Evolutionary conservation across 305 asterid species (phyloP).

Genomic region (Plantago coronopus): DNA sequence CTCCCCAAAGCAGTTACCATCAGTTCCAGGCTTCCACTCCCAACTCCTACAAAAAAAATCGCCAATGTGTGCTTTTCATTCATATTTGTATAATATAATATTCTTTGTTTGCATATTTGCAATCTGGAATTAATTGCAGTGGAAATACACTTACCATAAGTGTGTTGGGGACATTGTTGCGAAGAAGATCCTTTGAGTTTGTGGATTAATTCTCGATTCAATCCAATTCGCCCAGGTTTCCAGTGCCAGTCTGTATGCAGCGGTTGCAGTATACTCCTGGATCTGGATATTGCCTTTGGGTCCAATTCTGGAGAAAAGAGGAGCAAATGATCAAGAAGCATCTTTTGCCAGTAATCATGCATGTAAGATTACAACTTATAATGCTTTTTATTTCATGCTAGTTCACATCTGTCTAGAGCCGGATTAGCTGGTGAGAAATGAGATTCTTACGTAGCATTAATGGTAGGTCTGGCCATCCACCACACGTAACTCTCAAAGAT

Average conservation of each 20-base stretch:
- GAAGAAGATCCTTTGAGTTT: conserved; percentile 61
- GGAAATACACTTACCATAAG: conserved; percentile 51
- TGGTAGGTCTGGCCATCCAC: conserved; percentile 91
- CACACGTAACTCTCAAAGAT: conserved; percentile 86
- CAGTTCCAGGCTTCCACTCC: conserved; percentile 82
- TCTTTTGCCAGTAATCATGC: background rate
- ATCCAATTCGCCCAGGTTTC: conserved; percentile 62
- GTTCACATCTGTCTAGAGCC: too few species aligned
- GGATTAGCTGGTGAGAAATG: background rate
- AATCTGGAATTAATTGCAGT: background rate
- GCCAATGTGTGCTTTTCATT: background rate
- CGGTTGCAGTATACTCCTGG: conserved; percentile 51
- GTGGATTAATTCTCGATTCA: conserved; percentile 35
- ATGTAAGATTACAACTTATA: background rate
- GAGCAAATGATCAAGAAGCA: background rate
- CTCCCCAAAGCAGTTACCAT: conserved; percentile 81
- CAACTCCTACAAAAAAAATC: conserved; percentile 57
- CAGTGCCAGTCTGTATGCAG: conserved; percentile 55
- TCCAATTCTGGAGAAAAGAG: conserved; percentile 45
- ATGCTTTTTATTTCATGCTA: background rate
- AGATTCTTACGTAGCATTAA: conserved; percentile 64
- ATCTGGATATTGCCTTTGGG: conserved; percentile 39
- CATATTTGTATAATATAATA: background rate
- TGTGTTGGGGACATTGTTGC: conserved; percentile 91
- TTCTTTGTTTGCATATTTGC: background rate